Conservation (phyloP, 2,329 filamentous ascomycete genomes). For the Fusarium nanum region DNA sequence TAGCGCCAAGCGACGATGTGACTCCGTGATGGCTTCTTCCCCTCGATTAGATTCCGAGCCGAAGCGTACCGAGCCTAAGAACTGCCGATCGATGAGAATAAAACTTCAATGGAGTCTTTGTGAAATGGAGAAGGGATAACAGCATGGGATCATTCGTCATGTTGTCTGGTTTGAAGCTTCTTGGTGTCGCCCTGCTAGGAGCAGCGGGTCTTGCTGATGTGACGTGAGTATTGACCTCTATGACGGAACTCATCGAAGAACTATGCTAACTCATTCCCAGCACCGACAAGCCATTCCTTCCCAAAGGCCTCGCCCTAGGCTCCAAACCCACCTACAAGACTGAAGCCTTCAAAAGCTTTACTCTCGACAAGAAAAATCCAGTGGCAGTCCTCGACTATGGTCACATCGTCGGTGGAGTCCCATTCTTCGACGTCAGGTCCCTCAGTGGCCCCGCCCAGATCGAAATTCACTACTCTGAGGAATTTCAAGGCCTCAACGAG, state of each 20-base stretch:
- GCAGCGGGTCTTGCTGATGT: background rate
- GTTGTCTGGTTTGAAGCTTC: background rate
- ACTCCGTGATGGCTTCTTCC: background rate
- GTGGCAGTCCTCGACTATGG: slow-evolving; percentile 10
- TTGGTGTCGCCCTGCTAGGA: background rate
- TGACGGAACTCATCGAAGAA: background rate
- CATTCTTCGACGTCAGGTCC: slow-evolving; percentile 5
- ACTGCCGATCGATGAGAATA: background rate
- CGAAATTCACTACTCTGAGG: background rate
- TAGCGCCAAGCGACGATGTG: background rate
- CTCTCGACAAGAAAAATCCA: background rate
- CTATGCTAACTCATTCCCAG: background rate
- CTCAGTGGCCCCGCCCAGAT: background rate
- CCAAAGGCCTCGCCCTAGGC: background rate
- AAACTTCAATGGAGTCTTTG: background rate
- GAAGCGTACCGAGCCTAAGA: background rate
- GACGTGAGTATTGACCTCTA: background rate
- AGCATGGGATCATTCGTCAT: background rate
- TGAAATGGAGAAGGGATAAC: background rate
- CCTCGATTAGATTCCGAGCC: background rate
- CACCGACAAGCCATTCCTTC: background rate
- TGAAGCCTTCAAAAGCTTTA: background rate
- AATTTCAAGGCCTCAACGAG: background rate
- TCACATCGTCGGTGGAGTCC: background rate
- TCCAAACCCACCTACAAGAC: background rate